Conservation (phyloP, 2,329 filamentous ascomycete species). For the Fusarium sp. region DNA sequence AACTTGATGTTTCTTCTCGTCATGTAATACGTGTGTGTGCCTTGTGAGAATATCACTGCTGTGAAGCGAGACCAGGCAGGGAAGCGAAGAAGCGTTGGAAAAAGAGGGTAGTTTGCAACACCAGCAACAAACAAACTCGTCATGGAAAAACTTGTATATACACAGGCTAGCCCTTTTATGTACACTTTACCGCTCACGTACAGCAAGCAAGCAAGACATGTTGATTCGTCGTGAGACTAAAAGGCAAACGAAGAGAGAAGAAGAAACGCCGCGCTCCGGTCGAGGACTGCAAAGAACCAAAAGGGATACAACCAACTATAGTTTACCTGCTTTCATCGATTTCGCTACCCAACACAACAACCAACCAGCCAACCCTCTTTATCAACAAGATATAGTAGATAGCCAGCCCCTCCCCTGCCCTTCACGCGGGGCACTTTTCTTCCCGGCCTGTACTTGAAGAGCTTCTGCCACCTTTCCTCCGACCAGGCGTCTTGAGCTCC, state of each 20-base stretch:
- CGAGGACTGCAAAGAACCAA: slow-evolving; percentile 23
- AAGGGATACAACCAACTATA: slow-evolving; percentile 5
- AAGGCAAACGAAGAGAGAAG: slow-evolving; percentile 21
- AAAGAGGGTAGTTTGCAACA: not conserved
- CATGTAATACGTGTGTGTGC: not conserved
- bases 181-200: slow-evolving; percentile 11
- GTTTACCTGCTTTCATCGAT: not conserved
- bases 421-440: slow-evolving; percentile 3
- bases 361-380: not conserved
- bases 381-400: not conserved
- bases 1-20: not conserved
- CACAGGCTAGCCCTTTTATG: slow-evolving; percentile 15
- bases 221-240: slow-evolving; percentile 6
- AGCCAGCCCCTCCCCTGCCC: not conserved
- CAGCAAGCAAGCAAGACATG: slow-evolving; percentile 4
- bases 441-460: slow-evolving; percentile 2
- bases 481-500: not conserved
- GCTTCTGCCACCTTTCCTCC: slow-evolving; percentile 8
- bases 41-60: not conserved
- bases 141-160: slow-evolving; percentile 29
- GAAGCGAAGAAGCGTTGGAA: not conserved
- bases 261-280: slow-evolving; percentile 38
- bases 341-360: slow-evolving; percentile 5
- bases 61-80: not conserved
- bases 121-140: not conserved